Base-by-base conservation (phyloP, 1,284 basidiomycete genomes). In the Rhodofomes roseus region DNA sequence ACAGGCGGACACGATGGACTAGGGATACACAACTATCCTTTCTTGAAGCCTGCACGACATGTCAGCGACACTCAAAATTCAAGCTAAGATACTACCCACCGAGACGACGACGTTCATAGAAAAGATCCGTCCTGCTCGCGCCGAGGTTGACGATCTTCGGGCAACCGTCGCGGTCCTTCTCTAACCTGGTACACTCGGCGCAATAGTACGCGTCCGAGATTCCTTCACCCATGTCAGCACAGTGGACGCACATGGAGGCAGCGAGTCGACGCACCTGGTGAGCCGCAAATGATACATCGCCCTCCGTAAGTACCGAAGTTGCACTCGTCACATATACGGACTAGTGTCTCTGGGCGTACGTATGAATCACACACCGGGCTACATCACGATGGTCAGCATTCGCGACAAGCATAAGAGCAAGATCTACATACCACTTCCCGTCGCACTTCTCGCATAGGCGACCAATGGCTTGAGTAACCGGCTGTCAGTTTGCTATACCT, bases 311-410 rank as follows among this genome's bases (percentile, higher is more conserved):
- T 96, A 61, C 97, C 97, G 76, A 96, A 99, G 75, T 98, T 98
- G 78, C 97, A 99, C 79, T 99, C 96, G 74, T 99, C 97, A 75
- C 97, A 99, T 69, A 98, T 97, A 68, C 95, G 88, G 59, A 99
- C 97, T 60, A 99, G 82, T 18, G 96, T 98, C 77, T 97, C 95
- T 62, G 97, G 97, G 66, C 97, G 87, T 61, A 99, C 97, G 77
- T 98, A 98, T 60, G 96, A 99, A 79, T 99, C 97, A 78, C 97
- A 99, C 59, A 99, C 93, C 11, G 97, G 97, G 74, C 96, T 98
- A 59, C 14, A 44, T n/a, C 48, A 54, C 25, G 25, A 41, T 12
- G 37, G n/a, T 57, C 29, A 62, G 34, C 9, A 7, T 25, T 27
- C 25, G 22, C 4, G 31, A 11, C 6, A 23, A 16, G 6, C n/a